phyloP scores from a whole-genome alignment of 129 eudicot genomes.

The Lactuca saligna region DNA sequence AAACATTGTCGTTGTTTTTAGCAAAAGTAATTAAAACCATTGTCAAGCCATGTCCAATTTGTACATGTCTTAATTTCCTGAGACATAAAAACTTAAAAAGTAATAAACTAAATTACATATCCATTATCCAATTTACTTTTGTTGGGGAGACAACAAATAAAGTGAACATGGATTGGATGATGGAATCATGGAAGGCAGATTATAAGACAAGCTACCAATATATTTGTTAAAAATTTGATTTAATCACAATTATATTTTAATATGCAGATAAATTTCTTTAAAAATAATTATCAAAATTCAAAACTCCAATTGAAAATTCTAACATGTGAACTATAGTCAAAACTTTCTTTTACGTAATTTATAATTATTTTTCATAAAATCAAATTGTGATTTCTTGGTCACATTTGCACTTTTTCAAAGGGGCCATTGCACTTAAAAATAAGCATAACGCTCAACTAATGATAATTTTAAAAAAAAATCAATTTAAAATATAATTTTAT shows the following conservation, averaged over 20 bases:
- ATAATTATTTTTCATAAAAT: not conserved
- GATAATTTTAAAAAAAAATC: not conserved
- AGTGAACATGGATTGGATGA: conserved; percentile 7
- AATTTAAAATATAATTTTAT: no score
- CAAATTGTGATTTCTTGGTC: not conserved
- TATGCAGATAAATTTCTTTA: not conserved
- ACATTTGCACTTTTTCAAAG: not conserved
- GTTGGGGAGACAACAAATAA: conserved; percentile 15
- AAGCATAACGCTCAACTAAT: not conserved
- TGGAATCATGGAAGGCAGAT: conserved; percentile 10
- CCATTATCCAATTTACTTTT: not conserved
- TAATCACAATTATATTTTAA: not conserved
- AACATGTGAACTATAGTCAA: not conserved
- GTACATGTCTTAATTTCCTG: not conserved
- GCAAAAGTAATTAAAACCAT: not conserved
- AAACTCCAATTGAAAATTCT: not conserved
- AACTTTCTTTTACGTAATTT: not conserved
- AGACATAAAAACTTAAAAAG: not conserved
- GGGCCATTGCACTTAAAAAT: not conserved
- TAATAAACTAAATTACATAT: not conserved
- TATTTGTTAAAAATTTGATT: not conserved
- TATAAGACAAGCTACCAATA: not conserved
- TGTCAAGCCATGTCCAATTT: not conserved
- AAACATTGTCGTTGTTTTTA: not conserved
- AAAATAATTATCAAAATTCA: no score